A percentile compares a stretch with the other conserved stretches of the same genome.
phyloP scores from a whole-genome alignment of 371 early-diverging fungal species.

The Mortierella sp. region DNA sequence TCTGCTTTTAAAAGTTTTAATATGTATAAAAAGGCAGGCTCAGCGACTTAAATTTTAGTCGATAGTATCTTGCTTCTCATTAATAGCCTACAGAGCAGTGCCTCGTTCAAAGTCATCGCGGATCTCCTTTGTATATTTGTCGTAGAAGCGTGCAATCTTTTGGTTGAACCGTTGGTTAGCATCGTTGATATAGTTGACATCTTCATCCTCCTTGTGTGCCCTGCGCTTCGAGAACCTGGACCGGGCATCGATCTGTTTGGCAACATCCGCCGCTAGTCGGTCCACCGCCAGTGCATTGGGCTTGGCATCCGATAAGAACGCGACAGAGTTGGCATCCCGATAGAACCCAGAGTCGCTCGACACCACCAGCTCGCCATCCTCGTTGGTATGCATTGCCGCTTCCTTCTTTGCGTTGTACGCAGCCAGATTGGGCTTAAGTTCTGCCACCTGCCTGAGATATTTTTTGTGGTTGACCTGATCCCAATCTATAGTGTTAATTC shows the following conservation, averaged over 20 bases:
- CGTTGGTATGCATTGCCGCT: slow-evolving; percentile 38
- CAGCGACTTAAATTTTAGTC: no score
- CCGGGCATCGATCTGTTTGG: slow-evolving; percentile 82
- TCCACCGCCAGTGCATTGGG: slow-evolving; percentile 78
- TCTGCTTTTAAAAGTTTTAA: no score
- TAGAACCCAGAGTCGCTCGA: slow-evolving; percentile 63
- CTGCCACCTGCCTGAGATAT: slow-evolving; percentile 80
- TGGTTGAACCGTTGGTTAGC: slow-evolving; percentile 95
- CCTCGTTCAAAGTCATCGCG: slow-evolving; percentile 91
- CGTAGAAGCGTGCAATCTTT: slow-evolving; percentile 93
- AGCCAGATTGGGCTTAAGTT: slow-evolving; percentile 86
- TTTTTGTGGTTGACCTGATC: slow-evolving; percentile 89
- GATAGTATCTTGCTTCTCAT: no score
- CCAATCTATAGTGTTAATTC: slow-evolving; percentile 67
- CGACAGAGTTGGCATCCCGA: slow-evolving; percentile 76
- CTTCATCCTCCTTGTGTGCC: slow-evolving; percentile 81
- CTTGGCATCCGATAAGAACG: slow-evolving; percentile 70
- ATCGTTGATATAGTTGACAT: slow-evolving; percentile 96
- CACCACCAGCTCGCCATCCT: slow-evolving; percentile 46
- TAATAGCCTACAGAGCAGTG: slow-evolving; percentile 58
- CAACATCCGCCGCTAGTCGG: slow-evolving; percentile 77
- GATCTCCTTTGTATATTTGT: slow-evolving; percentile 94
- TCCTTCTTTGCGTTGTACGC: slow-evolving; percentile 80
- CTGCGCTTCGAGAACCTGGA: slow-evolving; percentile 77
- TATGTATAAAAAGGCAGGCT: no score